Evolutionary conservation across 352 stramenopile species (phyloP), one percentile per base, ranked within the genome.

Genomic region (Aphanomyces euteiches): DNA sequence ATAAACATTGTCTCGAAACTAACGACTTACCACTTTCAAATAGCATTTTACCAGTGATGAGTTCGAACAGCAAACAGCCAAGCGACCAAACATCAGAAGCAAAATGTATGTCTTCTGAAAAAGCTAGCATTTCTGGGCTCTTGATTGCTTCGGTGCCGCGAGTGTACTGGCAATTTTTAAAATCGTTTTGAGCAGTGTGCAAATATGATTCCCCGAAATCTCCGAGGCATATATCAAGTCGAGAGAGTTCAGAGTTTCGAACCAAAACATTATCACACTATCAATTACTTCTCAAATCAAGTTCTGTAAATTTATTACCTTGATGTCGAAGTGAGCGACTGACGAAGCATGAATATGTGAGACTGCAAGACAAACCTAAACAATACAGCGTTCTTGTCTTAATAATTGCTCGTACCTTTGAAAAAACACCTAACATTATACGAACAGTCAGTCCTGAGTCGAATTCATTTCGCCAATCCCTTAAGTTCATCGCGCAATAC

Each of bases 101-200:
- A 17, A 73, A 69, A 0, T 77, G 81, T n/a, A 90, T 75, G 28
- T 57, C 72, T 5, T 69, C 67, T 41, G 74, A 66, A 5, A 59
- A 47, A 6, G 65, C 50, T 28, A 92, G 68, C 71, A 91, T 89
- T 63, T 93, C 85, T 6, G 85, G 85, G 43, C 83, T 90, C 70
- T 90, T 89, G 63, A 91, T 89, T 3, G 85, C 83, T 70, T 93
- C 85, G 0, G 85, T 93, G 7, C 85, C 85, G 67, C 85, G 77
- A 4, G 84, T 15, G 28, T 61, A 54, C 34, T 39, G 34, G 47
- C 50, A 59, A 21, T 50, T 47, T 5, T 54, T 61, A 1, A 36
- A n/a, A 3, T 59, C 34, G 39, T 67, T 10, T 13, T 37, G 4
- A 12, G n/a, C 10, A 10, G 43, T 15, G 7, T 77, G 71, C 38